These are phyloP conservation scores for Cerrena zonata DNA, from an alignment of 1,284 basidiomycete genomes.

Conservation along the genomic window DNA sequence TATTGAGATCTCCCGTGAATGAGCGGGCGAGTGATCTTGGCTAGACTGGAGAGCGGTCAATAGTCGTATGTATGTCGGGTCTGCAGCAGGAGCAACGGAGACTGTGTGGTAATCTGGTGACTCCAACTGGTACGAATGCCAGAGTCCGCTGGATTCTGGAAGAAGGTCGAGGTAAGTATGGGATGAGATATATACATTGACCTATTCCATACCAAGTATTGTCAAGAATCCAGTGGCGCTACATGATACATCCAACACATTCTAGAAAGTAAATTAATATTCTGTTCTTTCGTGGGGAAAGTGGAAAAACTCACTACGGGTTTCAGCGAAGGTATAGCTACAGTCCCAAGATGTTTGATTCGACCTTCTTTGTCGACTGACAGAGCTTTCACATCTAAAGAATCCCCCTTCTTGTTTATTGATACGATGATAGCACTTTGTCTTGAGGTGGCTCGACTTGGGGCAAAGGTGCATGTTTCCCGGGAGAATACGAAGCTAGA, in stretches of 20 bases:
- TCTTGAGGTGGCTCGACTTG: constrained; percentile 22
- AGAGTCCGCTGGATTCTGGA: constrained; percentile 38
- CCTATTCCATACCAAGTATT: constrained; percentile 39
- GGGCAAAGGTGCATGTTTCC: constrained; percentile 39
- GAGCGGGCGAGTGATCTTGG: constrained; percentile 2
- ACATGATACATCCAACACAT: constrained; percentile 36
- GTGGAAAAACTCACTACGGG: constrained; percentile 10
- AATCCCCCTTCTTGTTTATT: constrained; percentile 11
- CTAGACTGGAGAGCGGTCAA: constrained; percentile 24
- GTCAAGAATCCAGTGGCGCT: constrained; percentile 45
- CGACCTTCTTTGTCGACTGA: constrained; percentile 12
- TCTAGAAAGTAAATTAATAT: too few species aligned
- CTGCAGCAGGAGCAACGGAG: constrained; percentile 24
- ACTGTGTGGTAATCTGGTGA: constrained; percentile 22
- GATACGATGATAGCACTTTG: constrained; percentile 30
- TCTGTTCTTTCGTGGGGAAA: not conserved
- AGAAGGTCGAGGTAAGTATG: constrained; percentile 22
- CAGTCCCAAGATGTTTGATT: constrained; percentile 13
- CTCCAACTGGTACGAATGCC: constrained; percentile 43
- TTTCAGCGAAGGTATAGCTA: constrained; percentile 14
- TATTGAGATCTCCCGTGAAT: constrained; percentile 33
- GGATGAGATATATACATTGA: constrained; percentile 6
- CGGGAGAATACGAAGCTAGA: constrained; percentile 44
- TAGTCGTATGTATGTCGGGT: constrained; percentile 35
- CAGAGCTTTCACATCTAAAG: constrained; percentile 12